A percentile compares a stretch with the other conserved stretches of the same genome.
phyloP scores from a whole-genome alignment of 257 asterid genomes.

The Schizonepeta tenuifolia region DNA sequence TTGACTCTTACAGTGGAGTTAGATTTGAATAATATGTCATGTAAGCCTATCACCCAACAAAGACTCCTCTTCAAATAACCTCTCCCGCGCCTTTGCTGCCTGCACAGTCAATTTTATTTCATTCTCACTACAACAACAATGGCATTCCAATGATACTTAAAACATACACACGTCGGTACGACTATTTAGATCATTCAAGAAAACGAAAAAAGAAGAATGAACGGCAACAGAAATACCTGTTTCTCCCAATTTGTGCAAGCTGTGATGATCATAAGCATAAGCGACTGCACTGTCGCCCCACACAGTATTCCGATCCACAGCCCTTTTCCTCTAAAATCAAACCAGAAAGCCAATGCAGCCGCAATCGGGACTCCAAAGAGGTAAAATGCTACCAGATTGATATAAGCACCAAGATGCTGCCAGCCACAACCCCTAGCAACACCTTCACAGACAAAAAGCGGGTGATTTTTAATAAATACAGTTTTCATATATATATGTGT shows the following conservation, averaged over 20 bases:
- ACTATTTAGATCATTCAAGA: too few species aligned
- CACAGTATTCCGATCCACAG: slow-evolving; percentile 74
- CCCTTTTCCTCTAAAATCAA: slow-evolving; percentile 66
- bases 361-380: slow-evolving; percentile 80
- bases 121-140: neutral
- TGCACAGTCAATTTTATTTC: slow-evolving; percentile 28
- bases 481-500: slow-evolving; percentile 14
- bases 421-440: slow-evolving; percentile 95
- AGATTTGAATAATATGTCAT: neutral
- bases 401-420: slow-evolving; percentile 88
- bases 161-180: too few species aligned
- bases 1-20: too few species aligned
- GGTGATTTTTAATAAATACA: neutral
- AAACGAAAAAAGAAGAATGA: neutral
- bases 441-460: slow-evolving; percentile 39
- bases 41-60: slow-evolving; percentile 29
- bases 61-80: slow-evolving; percentile 43
- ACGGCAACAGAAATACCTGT: neutral
- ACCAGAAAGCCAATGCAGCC: slow-evolving; percentile 59
- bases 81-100: slow-evolving; percentile 60
- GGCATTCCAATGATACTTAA: neutral
- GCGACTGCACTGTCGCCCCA: slow-evolving; percentile 61
- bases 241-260: slow-evolving; percentile 54
- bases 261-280: slow-evolving; percentile 57
- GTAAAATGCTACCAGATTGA: slow-evolving; percentile 78